Base-by-base conservation (phyloP, 1,139 yeast genomes). In the Kurtzmaniella quercitrusa region DNA sequence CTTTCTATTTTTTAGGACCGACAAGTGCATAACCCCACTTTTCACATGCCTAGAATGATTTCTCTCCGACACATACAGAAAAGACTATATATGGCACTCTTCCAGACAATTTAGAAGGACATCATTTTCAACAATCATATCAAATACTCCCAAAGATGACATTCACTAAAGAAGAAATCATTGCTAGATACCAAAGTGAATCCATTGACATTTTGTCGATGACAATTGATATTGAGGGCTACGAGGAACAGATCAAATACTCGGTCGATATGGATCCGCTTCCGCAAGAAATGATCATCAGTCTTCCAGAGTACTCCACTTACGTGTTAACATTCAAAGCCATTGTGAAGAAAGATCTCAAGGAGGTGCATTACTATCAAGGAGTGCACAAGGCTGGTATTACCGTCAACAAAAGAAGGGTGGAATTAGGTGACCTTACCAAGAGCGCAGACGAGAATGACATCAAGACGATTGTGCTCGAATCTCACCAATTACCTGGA, bases 401-500 rank as follows among this genome's bases (percentile, higher is more conserved):
- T 39, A 57, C 63, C 2, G 57, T 68, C 24, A 63, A 61, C 43
- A 50, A 58, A 9, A 54, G 69, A 40, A 56, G 57, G 15, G 55
- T 57, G 25, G 50, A 51, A 4, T 51, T 68, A 42, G 45, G 53
- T 16, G 60, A 58, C 8, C 63, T 58, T 10, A 40, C 46, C 1
- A 56, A 54, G 17, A 62, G 58, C 42, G 51, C 48, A 37, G 55
- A 48, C 18, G 56, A 50, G 9, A 52, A 51, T 11, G 41, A 43
- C 15, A 55, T 58, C 31, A 54, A 51, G 34, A 39, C 46, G 5
- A 54, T 59, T 3, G 53, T 59, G 6, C 63, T 69, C 40, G 60
- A 60, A 0, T 60, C 63, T 2, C 73, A 66, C 33, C 55, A 58
- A 11, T 51, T 69, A 4, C 74, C 75, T 0, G 63, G 65, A 10